These are phyloP conservation scores for Neckera pumila DNA, from an alignment of 225 moss, liverwort and hornwort species.

Conservation along the genomic window DNA sequence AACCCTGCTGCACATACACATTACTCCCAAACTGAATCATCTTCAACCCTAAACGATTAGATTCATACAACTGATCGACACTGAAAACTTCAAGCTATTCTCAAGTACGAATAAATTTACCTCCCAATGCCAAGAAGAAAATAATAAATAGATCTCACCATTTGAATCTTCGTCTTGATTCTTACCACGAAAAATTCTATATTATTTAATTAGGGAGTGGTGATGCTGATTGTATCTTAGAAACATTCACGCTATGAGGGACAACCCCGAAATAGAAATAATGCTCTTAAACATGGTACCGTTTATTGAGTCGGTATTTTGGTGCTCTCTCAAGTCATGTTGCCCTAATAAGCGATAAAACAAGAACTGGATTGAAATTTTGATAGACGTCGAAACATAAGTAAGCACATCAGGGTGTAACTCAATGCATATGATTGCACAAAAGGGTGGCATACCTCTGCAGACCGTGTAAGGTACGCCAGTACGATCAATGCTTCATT, in stretches of 20 bases:
- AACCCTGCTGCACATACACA: not conserved
- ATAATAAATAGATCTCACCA: not conserved
- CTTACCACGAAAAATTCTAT: not conserved
- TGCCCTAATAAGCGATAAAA: not conserved
- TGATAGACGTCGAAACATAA: not conserved
- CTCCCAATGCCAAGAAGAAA: not conserved
- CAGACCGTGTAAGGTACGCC: conserved; percentile 86
- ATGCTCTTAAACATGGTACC: not conserved
- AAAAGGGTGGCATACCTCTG: conserved; percentile 51
- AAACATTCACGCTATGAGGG: not conserved
- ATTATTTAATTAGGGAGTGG: not conserved
- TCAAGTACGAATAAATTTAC: not conserved
- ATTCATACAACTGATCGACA: not conserved
- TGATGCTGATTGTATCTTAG: not conserved
- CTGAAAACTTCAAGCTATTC: not conserved
- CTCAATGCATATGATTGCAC: not conserved
- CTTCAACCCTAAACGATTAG: not conserved
- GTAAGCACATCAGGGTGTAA: not conserved
- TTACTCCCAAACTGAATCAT: not conserved
- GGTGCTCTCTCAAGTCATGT: not conserved
- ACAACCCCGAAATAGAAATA: not conserved
- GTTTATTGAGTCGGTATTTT: not conserved
- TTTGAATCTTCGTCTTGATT: not conserved
- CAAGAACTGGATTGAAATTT: not conserved
- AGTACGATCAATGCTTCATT: conserved; percentile 95